Evolutionary conservation across 176 grass and related monocot genomes (phyloP).

Genomic region (Olyra latifolia): DNA sequence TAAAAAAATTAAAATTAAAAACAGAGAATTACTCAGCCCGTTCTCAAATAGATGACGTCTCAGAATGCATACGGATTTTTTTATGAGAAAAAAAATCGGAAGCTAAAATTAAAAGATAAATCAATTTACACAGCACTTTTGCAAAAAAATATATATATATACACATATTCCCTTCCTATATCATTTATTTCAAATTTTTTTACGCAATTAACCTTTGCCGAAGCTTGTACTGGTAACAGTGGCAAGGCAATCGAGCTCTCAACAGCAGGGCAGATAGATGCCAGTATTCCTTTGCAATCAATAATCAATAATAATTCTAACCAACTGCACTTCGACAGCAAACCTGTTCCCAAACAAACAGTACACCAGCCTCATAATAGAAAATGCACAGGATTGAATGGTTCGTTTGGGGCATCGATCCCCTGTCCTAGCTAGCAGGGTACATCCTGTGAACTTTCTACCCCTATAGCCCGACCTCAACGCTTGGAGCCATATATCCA

Average conservation of each 20-base stretch:
- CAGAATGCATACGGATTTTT: no score
- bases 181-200: not conserved
- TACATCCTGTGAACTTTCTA: slow-evolving; percentile 25
- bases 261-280: not conserved
- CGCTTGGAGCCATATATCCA: slow-evolving; percentile 39
- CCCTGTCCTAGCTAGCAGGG: slow-evolving; percentile 31
- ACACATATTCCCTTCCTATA: not conserved
- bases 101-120: no score
- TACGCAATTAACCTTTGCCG: not conserved
- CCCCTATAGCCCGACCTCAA: slow-evolving; percentile 13
- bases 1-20: not conserved
- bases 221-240: not conserved
- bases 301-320: slow-evolving; percentile 30
- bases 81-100: no score
- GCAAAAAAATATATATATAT: not conserved
- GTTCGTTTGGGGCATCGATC: slow-evolving; percentile 47
- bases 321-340: slow-evolving; percentile 40
- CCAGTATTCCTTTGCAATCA: slow-evolving; percentile 27
- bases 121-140: no score
- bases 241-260: not conserved
- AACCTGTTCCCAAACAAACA: slow-evolving; percentile 9
- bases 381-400: slow-evolving; percentile 35
- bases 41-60: no score
- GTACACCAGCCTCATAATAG: slow-evolving; percentile 28
- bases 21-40: no score